Percentiles rank a stretch among this genome's conserved stretches.
These are phyloP conservation scores for Chaetomium tenue DNA, from an alignment of 495 filamentous ascomycete genomes.

Conservation along the genomic window DNA sequence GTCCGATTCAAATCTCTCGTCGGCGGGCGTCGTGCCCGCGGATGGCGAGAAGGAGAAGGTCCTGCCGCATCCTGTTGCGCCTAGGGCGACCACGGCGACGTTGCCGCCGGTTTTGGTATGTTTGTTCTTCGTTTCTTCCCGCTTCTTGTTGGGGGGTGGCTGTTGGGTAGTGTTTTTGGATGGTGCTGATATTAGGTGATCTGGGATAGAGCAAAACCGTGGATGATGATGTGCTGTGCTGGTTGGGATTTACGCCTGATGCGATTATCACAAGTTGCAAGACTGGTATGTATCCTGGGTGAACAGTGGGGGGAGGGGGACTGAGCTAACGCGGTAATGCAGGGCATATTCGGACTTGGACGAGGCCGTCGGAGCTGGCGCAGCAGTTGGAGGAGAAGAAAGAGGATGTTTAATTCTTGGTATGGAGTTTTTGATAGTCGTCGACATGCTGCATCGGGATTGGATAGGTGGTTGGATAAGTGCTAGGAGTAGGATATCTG, in stretches of 20 bases:
- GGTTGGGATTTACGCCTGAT: slow-evolving; percentile 88
- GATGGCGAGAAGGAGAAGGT: slow-evolving; percentile 44
- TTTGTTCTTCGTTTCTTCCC: neutral
- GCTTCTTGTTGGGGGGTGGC: neutral
- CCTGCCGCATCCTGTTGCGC: slow-evolving; percentile 75
- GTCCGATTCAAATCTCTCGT: slow-evolving; percentile 61
- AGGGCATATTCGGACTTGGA: slow-evolving; percentile 28
- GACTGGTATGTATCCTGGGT: slow-evolving; percentile 59
- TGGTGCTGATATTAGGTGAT: neutral
- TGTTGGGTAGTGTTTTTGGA: no score
- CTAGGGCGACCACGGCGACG: slow-evolving; percentile 73
- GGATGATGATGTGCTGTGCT: slow-evolving; percentile 81
- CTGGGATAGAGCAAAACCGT: slow-evolving; percentile 68
- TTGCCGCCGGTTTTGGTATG: slow-evolving; percentile 89
- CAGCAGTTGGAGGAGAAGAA: slow-evolving; percentile 22
- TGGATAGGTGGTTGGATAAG: no score
- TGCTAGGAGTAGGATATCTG: no score
- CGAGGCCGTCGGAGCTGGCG: slow-evolving; percentile 22
- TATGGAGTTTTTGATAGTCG: neutral
- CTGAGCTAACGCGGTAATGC: neutral
- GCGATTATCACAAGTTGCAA: slow-evolving; percentile 89
- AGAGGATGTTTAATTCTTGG: neutral
- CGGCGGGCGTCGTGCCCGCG: slow-evolving; percentile 18
- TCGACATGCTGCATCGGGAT: neutral
- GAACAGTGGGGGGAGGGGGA: neutral